These are phyloP conservation scores for Naganishia friedmannii DNA, from an alignment of 768 basidiomycete genomes.

Conservation along the genomic window DNA sequence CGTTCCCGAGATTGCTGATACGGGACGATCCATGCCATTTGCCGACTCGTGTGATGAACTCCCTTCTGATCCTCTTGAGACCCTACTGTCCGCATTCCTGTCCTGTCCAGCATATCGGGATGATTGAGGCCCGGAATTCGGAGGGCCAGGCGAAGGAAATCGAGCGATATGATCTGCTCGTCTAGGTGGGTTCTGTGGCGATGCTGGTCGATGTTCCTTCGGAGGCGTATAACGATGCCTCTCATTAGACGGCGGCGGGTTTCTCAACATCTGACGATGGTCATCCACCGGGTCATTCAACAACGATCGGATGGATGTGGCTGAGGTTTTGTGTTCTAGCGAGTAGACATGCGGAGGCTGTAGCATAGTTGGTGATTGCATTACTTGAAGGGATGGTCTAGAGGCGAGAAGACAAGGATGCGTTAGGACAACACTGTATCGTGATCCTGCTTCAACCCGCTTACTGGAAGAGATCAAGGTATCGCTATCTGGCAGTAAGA, in stretches of 20 bases:
- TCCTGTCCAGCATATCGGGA: not conserved
- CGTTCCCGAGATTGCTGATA: not conserved
- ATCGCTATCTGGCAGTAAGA: not conserved
- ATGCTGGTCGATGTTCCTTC: not conserved
- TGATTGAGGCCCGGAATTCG: not conserved
- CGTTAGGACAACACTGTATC: too few species aligned
- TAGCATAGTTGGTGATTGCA: not conserved
- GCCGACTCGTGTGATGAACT: conserved; percentile 1
- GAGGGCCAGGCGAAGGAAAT: not conserved
- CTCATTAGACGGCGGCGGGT: not conserved
- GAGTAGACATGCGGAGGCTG: not conserved
- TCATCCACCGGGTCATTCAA: conserved; percentile 23
- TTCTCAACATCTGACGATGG: not conserved
- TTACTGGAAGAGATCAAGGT: too few species aligned
- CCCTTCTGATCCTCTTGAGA: conserved; percentile 7
- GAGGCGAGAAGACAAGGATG: too few species aligned
- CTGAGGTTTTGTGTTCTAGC: conserved; percentile 14
- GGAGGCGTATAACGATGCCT: not conserved
- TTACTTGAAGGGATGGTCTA: not conserved
- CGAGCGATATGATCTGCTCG: conserved; percentile 6
- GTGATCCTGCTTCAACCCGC: too few species aligned
- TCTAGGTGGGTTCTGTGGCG: conserved; percentile 16
- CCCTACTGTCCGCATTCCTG: conserved; percentile 12
- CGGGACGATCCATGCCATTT: conserved; percentile 1
- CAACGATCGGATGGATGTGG: conserved; percentile 13